Conservation (phyloP, 768 basidiomycete species). For the Boletus sensibilis region DNA sequence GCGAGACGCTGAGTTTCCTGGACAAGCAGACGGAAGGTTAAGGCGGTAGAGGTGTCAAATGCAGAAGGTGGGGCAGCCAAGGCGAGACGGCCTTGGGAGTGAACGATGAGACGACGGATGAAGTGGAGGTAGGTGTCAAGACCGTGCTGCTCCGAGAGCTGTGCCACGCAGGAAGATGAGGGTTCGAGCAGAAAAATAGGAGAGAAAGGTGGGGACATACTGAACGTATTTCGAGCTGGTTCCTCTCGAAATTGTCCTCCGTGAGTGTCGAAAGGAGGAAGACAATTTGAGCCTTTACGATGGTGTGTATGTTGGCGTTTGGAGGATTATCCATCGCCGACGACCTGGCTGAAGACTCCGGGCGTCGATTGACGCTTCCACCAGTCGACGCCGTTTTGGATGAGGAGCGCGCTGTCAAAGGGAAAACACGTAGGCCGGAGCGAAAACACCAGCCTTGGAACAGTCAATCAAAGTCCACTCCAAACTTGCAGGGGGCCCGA, state of each 20-base stretch:
- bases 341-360: conserved; percentile 73
- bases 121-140: conserved; percentile 97
- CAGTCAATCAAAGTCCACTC: conserved; percentile 21
- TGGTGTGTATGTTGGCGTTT: conserved; percentile 84
- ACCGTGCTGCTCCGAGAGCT: conserved; percentile 97
- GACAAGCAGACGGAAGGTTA: conserved; percentile 81
- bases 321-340: conserved; percentile 86
- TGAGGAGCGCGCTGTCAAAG: conserved; percentile 26
- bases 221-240: conserved; percentile 91
- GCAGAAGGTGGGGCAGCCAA: conserved; percentile 58
- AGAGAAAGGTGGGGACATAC: conserved; percentile 49
- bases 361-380: conserved; percentile 67
- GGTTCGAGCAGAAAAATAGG: conserved; percentile 5
- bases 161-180: conserved; percentile 23
- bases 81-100: conserved; percentile 72
- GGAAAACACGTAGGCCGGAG: conserved; percentile 37
- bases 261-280: conserved; percentile 95
- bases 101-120: conserved; percentile 91
- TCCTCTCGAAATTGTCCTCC: conserved; percentile 95
- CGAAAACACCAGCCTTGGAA: conserved; percentile 31
- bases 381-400: conserved; percentile 68
- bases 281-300: conserved; percentile 96
- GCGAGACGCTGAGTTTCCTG: conserved; percentile 89
- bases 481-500: conserved; percentile 15
- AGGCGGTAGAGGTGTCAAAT: conserved; percentile 71